Evolutionary conservation across 2,329 filamentous ascomycete genomes (phyloP), one percentile per base, ranked within the genome.

Genomic region (Tolypocladium album): DNA sequence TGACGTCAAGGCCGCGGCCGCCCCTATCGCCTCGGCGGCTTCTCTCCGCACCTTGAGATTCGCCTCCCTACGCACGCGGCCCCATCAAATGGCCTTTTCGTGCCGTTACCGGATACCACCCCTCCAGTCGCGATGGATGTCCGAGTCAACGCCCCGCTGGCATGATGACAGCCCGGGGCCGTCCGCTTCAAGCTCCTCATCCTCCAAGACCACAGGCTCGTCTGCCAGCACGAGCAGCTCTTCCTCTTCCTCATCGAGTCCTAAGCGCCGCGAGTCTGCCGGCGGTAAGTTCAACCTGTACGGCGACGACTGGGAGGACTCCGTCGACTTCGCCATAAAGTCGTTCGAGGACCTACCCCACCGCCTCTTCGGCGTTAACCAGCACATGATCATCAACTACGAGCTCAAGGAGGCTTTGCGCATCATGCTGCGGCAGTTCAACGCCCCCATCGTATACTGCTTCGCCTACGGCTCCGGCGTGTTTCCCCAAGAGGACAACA

Each of bases 391-490:
- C 62, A 95, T 97, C 70, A 95, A 97, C 71, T 87, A 91, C 70
- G 92, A 97, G 72, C 94, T 97, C 74, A 97, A 96, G 70, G 89
- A 97, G 73, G 88, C 88, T 15, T 76, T 99, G 68, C 86, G 92
- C 59, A 85, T 92, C 67, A 89, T 97, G 64, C 79, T 97, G 27
- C 94, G 92, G 84, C 85, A 95, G 68, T 97, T 99, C 74, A 83
- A 88, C 58, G 93, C 94, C 0, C 93, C 94, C 0, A 96, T 99
- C 65, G 86, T 92, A 60, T 97, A 97, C 77, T 93, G 92, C 17
- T 96, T 99, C 73, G 94, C 94, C 1, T 99, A 99, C 70, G 94
- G 94, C 27, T 97, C 93, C 7, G 94, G 94, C 4, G 94, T 99
- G 12, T 99, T 99, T 69, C 87, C 92, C 0, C 94, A 99, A 72